Base-by-base conservation (phyloP, 257 asterid species). In the Capsicum pubescens region DNA sequence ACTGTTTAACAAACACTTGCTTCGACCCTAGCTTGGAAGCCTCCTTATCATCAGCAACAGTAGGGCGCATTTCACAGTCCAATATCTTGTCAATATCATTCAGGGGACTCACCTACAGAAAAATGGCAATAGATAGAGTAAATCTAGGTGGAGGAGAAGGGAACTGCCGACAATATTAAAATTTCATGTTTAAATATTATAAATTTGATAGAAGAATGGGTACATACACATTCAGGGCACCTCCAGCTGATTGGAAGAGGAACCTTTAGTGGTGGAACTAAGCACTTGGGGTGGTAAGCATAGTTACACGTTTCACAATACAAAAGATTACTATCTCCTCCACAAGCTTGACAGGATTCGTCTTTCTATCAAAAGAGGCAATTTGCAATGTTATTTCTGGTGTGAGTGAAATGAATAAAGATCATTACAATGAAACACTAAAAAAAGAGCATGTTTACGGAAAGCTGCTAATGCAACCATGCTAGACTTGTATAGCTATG, bases 221-320 rank as follows among this genome's bases (percentile, higher is more conserved):
- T 74, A 86, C 98, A 19, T 97, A 97, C 99, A 87, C 99, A 97
- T 89, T 91, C 97, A 76, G 99, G 98, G 86, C 99, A 97, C 86
- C 86, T 91, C 99, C 99, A 97, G 90, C 84, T 85, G 88, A 87
- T 83, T 39, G 99, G 97, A 80, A 83, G 86, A 86, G 97, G 95
- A 87, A 89, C 91, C 86, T 87, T 93, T 76, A 90, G 68, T 0
- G 89, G 91, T 11, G 97, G 98, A 82, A 93, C 85, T 87, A 97
- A 91, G 87, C 99, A 97, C 79, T 88, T 93, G 12, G 91, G 96
- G 87, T 97, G 99, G 91, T 89, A 97, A 50, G 94, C 85, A 87
- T 93, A 92, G 59, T 87, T 89, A 82, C 99, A 97, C 46, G 98
- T 93, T 89, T 88, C 97, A 83, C 99, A 97, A 79, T 86, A 89